Evolutionary conservation across 306 rosid species (phyloP).

Genomic region (Vachellia pachyceras): DNA sequence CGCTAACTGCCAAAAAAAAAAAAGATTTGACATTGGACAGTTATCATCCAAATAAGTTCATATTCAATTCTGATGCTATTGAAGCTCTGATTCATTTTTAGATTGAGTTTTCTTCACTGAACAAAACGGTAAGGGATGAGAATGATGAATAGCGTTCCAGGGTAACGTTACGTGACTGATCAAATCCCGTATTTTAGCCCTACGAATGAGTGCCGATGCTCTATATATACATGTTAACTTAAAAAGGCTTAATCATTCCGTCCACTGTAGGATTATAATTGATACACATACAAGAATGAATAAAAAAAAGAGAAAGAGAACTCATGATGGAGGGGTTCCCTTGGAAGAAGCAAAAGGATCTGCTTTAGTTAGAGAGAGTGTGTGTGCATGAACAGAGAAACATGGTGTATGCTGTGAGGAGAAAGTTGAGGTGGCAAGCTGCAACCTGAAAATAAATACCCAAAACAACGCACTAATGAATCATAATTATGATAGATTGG

Average conservation of each 20-base stretch:
- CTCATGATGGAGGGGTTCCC: background rate
- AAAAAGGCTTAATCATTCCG: background rate
- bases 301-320: background rate
- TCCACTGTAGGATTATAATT: background rate
- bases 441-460: slow-evolving; percentile 37
- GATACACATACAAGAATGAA: background rate
- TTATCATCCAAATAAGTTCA: background rate
- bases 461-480: slow-evolving; percentile 21
- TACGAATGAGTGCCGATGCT: background rate
- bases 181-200: background rate
- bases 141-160: background rate
- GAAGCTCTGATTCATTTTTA: background rate
- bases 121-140: background rate
- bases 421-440: slow-evolving; percentile 58
- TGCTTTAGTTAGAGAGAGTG: background rate
- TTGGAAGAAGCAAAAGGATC: background rate
- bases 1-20: too few relatives aligned
- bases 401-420: slow-evolving; percentile 42
- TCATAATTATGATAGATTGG: slow-evolving; percentile 1
- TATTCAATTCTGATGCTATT: background rate
- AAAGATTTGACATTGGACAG: background rate
- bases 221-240: background rate
- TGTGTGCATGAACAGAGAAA: slow-evolving; percentile 8
- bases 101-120: background rate
- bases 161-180: background rate